Conservation (phyloP, 768 basidiomycete genomes). For the Tricholomella constricta region DNA sequence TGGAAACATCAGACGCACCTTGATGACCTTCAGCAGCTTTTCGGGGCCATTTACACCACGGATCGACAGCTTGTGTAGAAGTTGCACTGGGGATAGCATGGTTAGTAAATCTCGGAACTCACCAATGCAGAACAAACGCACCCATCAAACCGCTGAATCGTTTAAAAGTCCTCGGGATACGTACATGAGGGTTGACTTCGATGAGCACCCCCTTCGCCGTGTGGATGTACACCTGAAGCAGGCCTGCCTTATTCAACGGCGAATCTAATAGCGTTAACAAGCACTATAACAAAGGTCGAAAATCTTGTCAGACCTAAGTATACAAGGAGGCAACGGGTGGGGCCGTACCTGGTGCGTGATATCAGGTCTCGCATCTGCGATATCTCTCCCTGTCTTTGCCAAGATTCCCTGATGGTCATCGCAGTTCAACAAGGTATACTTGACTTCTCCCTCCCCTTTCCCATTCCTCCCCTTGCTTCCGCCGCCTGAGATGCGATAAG, state of each 20-base stretch:
- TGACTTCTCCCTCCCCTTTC: constrained; percentile 77
- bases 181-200: constrained; percentile 96
- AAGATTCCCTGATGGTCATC: constrained; percentile 99
- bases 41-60: constrained; percentile 96
- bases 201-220: constrained; percentile 95
- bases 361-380: constrained; percentile 98
- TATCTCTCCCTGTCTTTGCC: constrained; percentile 96
- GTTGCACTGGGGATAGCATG: constrained; percentile 69
- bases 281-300: constrained; percentile 58
- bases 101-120: background rate
- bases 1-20: constrained; percentile 48
- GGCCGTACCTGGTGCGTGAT: constrained; percentile 91
- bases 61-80: constrained; percentile 94
- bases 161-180: constrained; percentile 98
- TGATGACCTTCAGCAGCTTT: constrained; percentile 96
- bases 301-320: constrained; percentile 2
- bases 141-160: constrained; percentile 99
- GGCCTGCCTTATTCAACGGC: constrained; percentile 95
- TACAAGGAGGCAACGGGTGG: constrained; percentile 9
- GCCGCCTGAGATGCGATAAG: constrained; percentile 79
- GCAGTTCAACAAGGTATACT: constrained; percentile 96
- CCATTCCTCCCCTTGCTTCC: constrained; percentile 54
- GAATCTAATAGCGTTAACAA: constrained; percentile 95
- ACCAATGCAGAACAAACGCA: constrained; percentile 33
- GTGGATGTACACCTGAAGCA: constrained; percentile 97